Percentiles rank a stretch among this genome's conserved stretches.
Evolutionary conservation across 768 basidiomycete species (phyloP).

Genomic region (Sarcomyxa edulis): DNA sequence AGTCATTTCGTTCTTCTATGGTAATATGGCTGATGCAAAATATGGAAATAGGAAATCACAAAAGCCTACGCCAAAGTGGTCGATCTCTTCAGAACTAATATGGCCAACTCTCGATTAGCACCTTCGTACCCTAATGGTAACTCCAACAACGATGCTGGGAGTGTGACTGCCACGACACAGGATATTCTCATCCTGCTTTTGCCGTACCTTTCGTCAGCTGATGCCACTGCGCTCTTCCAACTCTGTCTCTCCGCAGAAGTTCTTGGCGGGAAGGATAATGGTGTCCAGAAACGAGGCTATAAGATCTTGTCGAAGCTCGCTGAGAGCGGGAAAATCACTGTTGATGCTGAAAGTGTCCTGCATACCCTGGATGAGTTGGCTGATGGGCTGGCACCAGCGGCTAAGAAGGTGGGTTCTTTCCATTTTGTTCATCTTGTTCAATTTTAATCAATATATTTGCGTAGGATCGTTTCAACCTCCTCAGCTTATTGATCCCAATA

Average conservation of each 20-base stretch:
- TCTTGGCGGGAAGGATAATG: conserved; percentile 74
- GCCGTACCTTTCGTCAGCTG: conserved; percentile 60
- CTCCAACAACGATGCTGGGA: conserved; percentile 31
- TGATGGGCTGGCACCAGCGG: conserved; percentile 68
- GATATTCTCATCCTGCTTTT: conserved; percentile 86
- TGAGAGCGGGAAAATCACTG: conserved; percentile 53
- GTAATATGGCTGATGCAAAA: not conserved
- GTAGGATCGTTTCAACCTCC: conserved; percentile 79
- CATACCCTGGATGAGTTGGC: conserved; percentile 60
- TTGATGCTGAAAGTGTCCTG: conserved; percentile 56
- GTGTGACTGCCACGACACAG: conserved; percentile 58
- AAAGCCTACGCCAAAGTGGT: conserved; percentile 79
- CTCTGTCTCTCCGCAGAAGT: conserved; percentile 65
- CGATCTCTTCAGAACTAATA: conserved; percentile 61
- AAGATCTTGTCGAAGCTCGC: conserved; percentile 75
- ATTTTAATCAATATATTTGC: conserved; percentile 8
- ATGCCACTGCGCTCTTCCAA: conserved; percentile 61
- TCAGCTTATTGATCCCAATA: conserved; percentile 60
- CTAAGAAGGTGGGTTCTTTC: conserved; percentile 65
- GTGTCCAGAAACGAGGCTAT: conserved; percentile 94
- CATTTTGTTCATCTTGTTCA: not conserved
- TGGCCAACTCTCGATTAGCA: conserved; percentile 34
- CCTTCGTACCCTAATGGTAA: conserved; percentile 24
- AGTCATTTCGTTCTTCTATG: conserved; percentile 11
- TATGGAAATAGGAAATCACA: conserved; percentile 55